Base-by-base conservation (phyloP, 306 rosid species). In the Myrica gale region DNA sequence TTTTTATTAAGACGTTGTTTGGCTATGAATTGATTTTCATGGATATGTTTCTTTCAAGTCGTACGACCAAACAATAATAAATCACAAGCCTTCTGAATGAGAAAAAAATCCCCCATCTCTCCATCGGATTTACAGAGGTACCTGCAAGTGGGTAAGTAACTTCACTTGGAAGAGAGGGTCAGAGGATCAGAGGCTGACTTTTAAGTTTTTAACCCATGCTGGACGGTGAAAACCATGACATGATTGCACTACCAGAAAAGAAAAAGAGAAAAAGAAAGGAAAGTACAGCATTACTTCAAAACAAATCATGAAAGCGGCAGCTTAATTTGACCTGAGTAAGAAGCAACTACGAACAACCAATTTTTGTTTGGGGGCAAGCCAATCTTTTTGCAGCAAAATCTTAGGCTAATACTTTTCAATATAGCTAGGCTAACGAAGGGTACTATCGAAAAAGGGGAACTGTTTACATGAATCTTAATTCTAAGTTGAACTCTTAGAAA, bases 161-260 rank as follows among this genome's bases (percentile, higher is more conserved):
- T 87, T 89, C 55, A 39, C 88, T 80, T 80, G 47, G 78, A 89
- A 89, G 93, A 70, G 65, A 83, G 77, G 73, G n/a, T 73, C 48
- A 76, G 2, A 55, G 9, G 10, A 20, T 17, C 58, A 72, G 75
- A 43, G 44, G 61, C 73, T 67, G 26, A 23, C 26, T 23, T 23
- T 23, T 23, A 23, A 23, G n/a, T n/a, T n/a, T n/a, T n/a, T n/a
- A n/a, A n/a, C 26, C 26, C 26, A 23, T 23, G 69, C 9, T 72
- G 39, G 80, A 70, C 68, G 48, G 81, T 58, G 69, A 78, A 66
- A 57, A n/a, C 47, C 51, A 39, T 56, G 32, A 20, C 60, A 61
- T 67, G 56, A 76, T 76, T 58, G 73, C 47, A 45, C 71, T 74
- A 17, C 20, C 17, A n/a, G n/a, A n/a, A n/a, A n/a, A n/a, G n/a